These are phyloP conservation scores for Daldinia caldariorum DNA, from an alignment of 495 filamentous ascomycete genomes.

Conservation along the genomic window DNA sequence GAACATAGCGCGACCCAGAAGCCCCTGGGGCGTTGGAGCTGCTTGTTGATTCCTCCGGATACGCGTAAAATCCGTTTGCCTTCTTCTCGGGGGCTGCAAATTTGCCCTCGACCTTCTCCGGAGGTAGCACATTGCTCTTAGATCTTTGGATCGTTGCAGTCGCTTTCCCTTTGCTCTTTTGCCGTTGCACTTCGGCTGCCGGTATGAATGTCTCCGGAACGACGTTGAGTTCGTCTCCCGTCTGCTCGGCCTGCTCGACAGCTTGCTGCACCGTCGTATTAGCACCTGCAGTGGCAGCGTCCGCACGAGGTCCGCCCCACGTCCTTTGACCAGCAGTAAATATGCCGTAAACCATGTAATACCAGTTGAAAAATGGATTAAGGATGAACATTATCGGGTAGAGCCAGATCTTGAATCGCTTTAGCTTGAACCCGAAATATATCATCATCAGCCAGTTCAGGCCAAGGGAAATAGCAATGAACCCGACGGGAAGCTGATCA, in stretches of 20 bases:
- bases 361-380: constrained; percentile 98
- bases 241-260: constrained; percentile 78
- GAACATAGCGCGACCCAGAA: constrained; percentile 56
- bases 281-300: constrained; percentile 84
- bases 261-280: constrained; percentile 84
- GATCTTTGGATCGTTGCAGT: constrained; percentile 52
- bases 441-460: constrained; percentile 97
- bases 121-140: constrained; percentile 72
- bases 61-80: constrained; percentile 69
- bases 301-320: constrained; percentile 94
- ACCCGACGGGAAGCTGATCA: constrained; percentile 84
- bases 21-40: constrained; percentile 54
- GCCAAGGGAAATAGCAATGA: constrained; percentile 93
- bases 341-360: constrained; percentile 89
- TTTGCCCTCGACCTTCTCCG: constrained; percentile 75
- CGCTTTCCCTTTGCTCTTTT: constrained; percentile 54
- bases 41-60: constrained; percentile 68
- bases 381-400: constrained; percentile 96
- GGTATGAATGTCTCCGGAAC: constrained; percentile 89
- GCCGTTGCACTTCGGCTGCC: constrained; percentile 65
- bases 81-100: constrained; percentile 70
- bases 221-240: constrained; percentile 91
- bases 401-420: constrained; percentile 90
- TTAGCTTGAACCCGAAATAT: constrained; percentile 89
- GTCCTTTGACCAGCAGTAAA: constrained; percentile 96